Conservation (phyloP, 2,329 filamentous ascomycete species). For the Talaromyces piceae region DNA sequence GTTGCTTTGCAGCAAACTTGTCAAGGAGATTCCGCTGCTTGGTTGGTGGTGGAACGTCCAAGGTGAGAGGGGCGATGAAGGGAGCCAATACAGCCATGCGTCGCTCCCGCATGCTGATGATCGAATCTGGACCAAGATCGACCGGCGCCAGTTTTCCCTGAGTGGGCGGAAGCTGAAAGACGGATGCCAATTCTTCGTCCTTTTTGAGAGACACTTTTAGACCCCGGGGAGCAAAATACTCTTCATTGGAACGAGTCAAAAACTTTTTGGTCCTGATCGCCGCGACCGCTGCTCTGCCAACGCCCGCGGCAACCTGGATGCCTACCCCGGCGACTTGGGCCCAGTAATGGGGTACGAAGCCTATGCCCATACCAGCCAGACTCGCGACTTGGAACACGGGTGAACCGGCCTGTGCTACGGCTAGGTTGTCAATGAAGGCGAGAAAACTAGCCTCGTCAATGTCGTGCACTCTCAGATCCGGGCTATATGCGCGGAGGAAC, state of each 20-base stretch:
- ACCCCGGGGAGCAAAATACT: constrained; percentile 2
- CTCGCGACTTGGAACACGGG: constrained; percentile 10
- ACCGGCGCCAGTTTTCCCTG: background rate
- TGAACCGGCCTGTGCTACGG: constrained; percentile 9
- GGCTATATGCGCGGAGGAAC: constrained; percentile 12
- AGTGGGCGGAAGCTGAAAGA: background rate
- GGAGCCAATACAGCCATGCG: constrained; percentile 5
- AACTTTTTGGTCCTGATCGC: constrained; percentile 5
- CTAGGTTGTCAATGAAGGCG: constrained; percentile 13
- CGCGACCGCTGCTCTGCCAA: constrained; percentile 1
- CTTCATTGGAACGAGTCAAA: background rate
- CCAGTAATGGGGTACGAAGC: constrained; percentile 12
- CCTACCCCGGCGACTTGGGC: constrained; percentile 2
- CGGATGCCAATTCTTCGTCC: constrained; percentile 3
- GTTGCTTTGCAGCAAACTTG: background rate
- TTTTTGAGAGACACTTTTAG: constrained; percentile 6
- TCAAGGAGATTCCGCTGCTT: constrained; percentile 5
- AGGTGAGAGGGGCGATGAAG: constrained; percentile 1
- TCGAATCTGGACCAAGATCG: background rate
- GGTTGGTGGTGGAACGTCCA: background rate
- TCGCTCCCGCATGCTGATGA: constrained; percentile 1
- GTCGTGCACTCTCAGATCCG: constrained; percentile 4
- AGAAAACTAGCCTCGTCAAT: constrained; percentile 10
- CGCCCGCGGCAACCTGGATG: constrained; percentile 3
- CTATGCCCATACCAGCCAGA: constrained; percentile 7